Evolutionary conservation across 768 basidiomycete species (phyloP).

Genomic region (Leucogyrophana mollusca): DNA sequence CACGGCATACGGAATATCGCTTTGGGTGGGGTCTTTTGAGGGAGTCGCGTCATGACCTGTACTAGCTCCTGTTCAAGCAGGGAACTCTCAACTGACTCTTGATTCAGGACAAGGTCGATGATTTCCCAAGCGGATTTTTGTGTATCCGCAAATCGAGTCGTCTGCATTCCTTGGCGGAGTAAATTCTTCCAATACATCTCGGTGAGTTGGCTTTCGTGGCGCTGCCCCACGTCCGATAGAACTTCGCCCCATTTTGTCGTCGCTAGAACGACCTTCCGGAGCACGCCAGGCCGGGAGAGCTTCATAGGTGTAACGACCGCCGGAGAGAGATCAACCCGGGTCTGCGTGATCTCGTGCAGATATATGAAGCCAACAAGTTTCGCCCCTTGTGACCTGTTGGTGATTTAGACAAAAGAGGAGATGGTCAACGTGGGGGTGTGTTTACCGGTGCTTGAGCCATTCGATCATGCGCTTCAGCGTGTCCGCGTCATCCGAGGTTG

Average conservation of each 20-base stretch:
- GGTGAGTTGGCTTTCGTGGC: constrained; percentile 26
- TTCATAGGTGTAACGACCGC: constrained; percentile 29
- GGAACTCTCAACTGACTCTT: no score
- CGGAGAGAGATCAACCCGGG: constrained; percentile 26
- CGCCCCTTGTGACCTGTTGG: constrained; percentile 6
- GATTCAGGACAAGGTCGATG: constrained; percentile 3
- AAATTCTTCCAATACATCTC: constrained; percentile 5
- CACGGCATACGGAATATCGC: no score
- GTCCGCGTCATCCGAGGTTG: constrained; percentile 8
- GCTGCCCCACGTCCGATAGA: constrained; percentile 11
- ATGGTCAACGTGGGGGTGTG: neutral
- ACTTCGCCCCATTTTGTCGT: constrained; percentile 35
- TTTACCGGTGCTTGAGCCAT: constrained; percentile 22
- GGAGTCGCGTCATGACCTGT: no score
- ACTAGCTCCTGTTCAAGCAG: no score
- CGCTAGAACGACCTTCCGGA: constrained; percentile 26
- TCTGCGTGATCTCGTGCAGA: constrained; percentile 25
- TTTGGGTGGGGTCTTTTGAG: no score
- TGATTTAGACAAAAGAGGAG: no score
- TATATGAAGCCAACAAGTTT: no score
- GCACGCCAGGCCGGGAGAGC: constrained; percentile 19
- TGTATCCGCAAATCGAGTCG: constrained; percentile 8
- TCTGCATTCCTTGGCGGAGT: constrained; percentile 8
- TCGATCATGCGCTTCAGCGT: constrained; percentile 11
- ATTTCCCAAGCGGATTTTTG: constrained; percentile 7